A percentile compares a stretch with the other conserved stretches of the same genome.
Conservation (phyloP, 2,329 filamentous ascomycete genomes). For the Calonectria multiphialidica region DNA sequence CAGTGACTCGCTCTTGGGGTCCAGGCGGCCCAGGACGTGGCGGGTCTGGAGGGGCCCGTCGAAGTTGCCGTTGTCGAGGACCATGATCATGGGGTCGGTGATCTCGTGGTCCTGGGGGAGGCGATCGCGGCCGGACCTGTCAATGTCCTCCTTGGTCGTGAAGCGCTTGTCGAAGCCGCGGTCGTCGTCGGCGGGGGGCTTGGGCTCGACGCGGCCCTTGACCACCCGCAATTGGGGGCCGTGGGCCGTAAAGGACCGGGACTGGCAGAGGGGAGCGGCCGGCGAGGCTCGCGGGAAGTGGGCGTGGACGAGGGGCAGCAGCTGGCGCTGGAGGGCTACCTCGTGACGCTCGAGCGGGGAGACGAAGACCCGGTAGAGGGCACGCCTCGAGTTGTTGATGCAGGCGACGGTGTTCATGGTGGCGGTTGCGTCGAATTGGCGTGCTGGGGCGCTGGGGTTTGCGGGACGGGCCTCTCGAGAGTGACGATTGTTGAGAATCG, state of each 20-base stretch:
- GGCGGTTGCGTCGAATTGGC: neutral
- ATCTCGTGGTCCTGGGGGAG: conserved; percentile 60
- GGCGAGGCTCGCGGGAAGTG: neutral
- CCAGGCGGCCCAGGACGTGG: conserved; percentile 55
- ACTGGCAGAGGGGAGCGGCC: conserved; percentile 20
- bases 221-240: conserved; percentile 21
- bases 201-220: neutral
- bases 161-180: conserved; percentile 48
- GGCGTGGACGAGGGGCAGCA: conserved; percentile 31
- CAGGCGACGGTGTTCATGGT: conserved; percentile 56
- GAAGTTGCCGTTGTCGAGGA: conserved; percentile 54
- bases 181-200: conserved; percentile 26
- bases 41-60: conserved; percentile 53
- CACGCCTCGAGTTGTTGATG: conserved; percentile 58
- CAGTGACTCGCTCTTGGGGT: conserved; percentile 50
- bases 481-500: neutral
- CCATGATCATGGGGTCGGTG: conserved; percentile 55
- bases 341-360: conserved; percentile 47
- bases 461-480: neutral
- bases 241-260: conserved; percentile 29
- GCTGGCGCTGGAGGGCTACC: conserved; percentile 37
- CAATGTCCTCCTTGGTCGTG: conserved; percentile 49
- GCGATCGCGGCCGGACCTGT: conserved; percentile 51
- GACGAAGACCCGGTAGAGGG: conserved; percentile 62
- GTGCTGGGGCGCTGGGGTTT: neutral